Conservation (phyloP, 768 basidiomycete species). For the Termitomyces titanicus region DNA sequence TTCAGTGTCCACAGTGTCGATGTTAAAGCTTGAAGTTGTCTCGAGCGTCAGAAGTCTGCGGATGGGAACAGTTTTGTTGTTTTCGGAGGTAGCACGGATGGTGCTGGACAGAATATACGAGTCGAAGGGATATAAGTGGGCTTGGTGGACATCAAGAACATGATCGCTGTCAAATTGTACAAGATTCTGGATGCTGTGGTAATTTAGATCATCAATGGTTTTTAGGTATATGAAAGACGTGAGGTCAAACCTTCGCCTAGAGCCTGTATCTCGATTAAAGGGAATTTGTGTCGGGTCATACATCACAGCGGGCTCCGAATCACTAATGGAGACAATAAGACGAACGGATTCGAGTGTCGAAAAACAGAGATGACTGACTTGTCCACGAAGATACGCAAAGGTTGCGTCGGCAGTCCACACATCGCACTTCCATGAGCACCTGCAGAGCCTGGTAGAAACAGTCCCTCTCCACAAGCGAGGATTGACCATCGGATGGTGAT, state of each 20-base stretch:
- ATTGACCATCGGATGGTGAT: conserved; percentile 56
- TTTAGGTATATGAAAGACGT: neutral
- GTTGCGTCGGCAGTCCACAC: neutral
- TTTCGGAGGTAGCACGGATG: conserved; percentile 30
- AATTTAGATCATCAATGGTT: neutral
- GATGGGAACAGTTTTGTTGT: neutral
- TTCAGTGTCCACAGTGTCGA: neutral
- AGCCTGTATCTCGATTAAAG: neutral
- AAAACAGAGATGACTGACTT: neutral
- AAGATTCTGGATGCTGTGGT: conserved; percentile 45
- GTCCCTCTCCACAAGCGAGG: conserved; percentile 42
- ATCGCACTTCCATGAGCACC: neutral
- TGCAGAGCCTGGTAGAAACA: neutral
- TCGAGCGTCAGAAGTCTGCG: neutral
- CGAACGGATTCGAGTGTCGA: neutral
- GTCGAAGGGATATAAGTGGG: conserved; percentile 56
- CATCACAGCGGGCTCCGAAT: neutral
- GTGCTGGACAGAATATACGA: conserved; percentile 47
- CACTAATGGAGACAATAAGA: neutral
- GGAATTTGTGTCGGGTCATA: neutral
- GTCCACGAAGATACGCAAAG: neutral
- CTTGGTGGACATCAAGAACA: conserved; percentile 51
- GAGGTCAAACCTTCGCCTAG: neutral
- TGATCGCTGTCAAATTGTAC: conserved; percentile 57
- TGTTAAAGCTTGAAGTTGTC: neutral